Evolutionary conservation across 176 grass and related monocot genomes (phyloP).

Genomic region (Rhipidocladum racemiflorum): DNA sequence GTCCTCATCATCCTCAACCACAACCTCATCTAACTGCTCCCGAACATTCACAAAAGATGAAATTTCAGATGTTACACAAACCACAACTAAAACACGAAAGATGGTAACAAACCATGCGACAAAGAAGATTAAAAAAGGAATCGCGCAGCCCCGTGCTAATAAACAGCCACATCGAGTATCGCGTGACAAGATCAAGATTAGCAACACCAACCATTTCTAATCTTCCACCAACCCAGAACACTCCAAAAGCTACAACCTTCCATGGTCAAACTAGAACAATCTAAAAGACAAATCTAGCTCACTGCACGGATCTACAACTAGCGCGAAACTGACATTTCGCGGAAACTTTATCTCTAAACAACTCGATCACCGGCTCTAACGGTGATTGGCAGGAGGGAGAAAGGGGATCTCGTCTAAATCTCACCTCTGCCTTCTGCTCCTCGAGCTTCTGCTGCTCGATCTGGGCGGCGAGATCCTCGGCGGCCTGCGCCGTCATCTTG

Average conservation of each 20-base stretch:
- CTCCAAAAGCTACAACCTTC: background rate
- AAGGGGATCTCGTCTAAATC: background rate
- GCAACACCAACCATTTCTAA: background rate
- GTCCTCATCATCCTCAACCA: constrained; percentile 58
- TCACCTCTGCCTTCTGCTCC: constrained; percentile 49
- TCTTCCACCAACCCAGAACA: background rate
- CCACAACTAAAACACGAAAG: background rate
- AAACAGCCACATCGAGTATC: background rate
- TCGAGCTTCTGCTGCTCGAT: constrained; percentile 61
- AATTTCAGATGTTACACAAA: background rate
- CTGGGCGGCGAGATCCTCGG: constrained; percentile 56
- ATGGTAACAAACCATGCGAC: background rate
- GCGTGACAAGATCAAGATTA: background rate
- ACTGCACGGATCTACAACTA: background rate
- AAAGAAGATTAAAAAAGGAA: background rate
- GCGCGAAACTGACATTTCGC: background rate
- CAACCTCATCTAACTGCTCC: constrained; percentile 38
- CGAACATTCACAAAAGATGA: background rate
- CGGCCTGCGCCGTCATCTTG: constrained; percentile 48
- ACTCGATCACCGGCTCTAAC: background rate
- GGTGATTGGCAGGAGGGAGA: background rate
- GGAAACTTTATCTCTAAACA: background rate
- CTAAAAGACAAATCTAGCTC: background rate
- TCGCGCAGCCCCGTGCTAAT: background rate
- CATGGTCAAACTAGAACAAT: background rate